Percentiles rank a stretch among this genome's conserved stretches.
Evolutionary conservation across 768 basidiomycete species (phyloP).

Genomic region (Tricholoma matsutake): DNA sequence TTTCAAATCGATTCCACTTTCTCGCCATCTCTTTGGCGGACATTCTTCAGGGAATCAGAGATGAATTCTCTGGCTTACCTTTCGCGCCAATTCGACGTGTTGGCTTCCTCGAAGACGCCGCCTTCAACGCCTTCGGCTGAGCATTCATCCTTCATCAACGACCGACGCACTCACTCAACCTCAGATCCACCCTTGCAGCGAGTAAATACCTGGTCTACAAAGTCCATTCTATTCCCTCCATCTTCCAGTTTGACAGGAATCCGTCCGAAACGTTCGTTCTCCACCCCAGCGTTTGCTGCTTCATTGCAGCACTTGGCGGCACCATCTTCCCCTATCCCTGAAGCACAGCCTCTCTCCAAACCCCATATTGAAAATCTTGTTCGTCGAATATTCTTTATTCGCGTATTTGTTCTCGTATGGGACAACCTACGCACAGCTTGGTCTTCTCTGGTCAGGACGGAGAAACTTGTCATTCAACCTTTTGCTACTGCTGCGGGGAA

Average conservation of each 20-base stretch:
- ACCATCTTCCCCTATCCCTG: slow-evolving; percentile 22
- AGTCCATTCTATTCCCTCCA: slow-evolving; percentile 45
- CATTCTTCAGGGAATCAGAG: background rate
- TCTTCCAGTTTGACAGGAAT: slow-evolving; percentile 22
- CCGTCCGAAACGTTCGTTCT: slow-evolving; percentile 56
- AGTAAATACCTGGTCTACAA: slow-evolving; percentile 56
- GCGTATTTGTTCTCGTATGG: slow-evolving; percentile 68
- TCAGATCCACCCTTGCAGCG: slow-evolving; percentile 39
- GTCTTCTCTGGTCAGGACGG: slow-evolving; percentile 37
- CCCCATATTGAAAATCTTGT: slow-evolving; percentile 41
- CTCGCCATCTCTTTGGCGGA: slow-evolving; percentile 9
- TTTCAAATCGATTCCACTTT: slow-evolving; percentile 6
- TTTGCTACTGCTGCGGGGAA: slow-evolving; percentile 1
- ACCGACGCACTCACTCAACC: slow-evolving; percentile 19
- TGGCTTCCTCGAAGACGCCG: slow-evolving; percentile 58
- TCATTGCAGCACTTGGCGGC: slow-evolving; percentile 23
- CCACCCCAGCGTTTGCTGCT: slow-evolving; percentile 53
- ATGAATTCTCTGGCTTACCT: slow-evolving; percentile 86
- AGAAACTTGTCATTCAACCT: slow-evolving; percentile 4
- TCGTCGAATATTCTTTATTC: slow-evolving; percentile 67
- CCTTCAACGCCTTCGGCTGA: slow-evolving; percentile 52
- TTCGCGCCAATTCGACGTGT: slow-evolving; percentile 78
- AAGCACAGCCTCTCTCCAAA: slow-evolving; percentile 32
- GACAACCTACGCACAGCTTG: slow-evolving; percentile 62
- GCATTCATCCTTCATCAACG: slow-evolving; percentile 26